phyloP scores from a whole-genome alignment of 805 yeast species.

The Clavispora carvajalis region DNA sequence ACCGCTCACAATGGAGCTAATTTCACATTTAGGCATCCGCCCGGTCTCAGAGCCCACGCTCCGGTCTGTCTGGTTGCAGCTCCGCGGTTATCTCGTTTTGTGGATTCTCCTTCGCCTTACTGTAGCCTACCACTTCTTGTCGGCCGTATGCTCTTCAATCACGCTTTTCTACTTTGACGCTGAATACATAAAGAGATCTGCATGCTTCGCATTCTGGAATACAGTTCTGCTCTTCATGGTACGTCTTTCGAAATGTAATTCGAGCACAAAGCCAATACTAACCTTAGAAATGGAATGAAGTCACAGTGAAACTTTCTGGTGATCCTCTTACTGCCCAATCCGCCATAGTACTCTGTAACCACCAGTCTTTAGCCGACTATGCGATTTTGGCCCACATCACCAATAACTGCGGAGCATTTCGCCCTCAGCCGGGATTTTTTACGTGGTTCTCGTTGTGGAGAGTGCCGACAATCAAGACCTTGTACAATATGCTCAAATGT shows the following conservation, averaged over 20 bases:
- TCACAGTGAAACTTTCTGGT: conserved; percentile 37
- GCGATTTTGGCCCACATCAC: conserved; percentile 41
- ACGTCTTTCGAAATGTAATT: neutral
- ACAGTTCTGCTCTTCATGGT: conserved; percentile 6
- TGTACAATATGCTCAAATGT: conserved; percentile 43
- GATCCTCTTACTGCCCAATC: conserved; percentile 34
- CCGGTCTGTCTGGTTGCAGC: conserved; percentile 3
- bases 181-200: neutral
- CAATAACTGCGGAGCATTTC: conserved; percentile 6
- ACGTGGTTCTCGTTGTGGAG: conserved; percentile 67
- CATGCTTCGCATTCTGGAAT: conserved; percentile 12
- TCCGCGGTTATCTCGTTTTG: conserved; percentile 17
- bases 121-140: conserved; percentile 18
- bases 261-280: neutral
- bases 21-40: conserved; percentile 27
- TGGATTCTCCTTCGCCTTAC: conserved; percentile 13
- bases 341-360: conserved; percentile 50
- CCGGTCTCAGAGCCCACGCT: conserved; percentile 14
- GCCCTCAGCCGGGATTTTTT: conserved; percentile 52
- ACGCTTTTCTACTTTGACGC: neutral
- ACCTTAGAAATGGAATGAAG: conserved; percentile 13
- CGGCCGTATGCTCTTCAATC: conserved; percentile 9
- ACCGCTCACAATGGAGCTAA: conserved; percentile 21
- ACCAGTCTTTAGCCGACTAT: conserved; percentile 64
- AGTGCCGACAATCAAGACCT: conserved; percentile 49